These are phyloP conservation scores for Clarireedia hainanense DNA, from an alignment of 2,329 filamentous ascomycete species.

Conservation along the genomic window DNA sequence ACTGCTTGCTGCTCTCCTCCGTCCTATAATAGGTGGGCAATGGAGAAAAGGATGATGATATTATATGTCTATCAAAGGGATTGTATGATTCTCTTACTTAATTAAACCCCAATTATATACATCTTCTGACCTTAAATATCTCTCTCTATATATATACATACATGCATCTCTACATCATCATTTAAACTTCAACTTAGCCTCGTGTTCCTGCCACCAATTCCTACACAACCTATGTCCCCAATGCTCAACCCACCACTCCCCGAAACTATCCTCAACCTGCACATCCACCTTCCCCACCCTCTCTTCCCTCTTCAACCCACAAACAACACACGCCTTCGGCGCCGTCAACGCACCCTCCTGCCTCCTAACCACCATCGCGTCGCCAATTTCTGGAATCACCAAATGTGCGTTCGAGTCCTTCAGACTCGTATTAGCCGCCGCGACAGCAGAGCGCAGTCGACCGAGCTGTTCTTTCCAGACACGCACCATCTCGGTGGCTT, in stretches of 20 bases:
- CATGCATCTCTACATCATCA: too few relatives aligned
- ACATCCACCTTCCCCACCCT: slow-evolving; percentile 63
- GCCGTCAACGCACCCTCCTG: slow-evolving; percentile 69
- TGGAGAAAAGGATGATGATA: too few relatives aligned
- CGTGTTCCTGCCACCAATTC: slow-evolving; percentile 79
- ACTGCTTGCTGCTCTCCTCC: too few relatives aligned
- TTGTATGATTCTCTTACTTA: too few relatives aligned
- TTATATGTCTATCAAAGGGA: too few relatives aligned
- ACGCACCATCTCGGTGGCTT: slow-evolving; percentile 68
- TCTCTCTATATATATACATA: too few relatives aligned
- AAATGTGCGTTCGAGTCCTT: slow-evolving; percentile 27
- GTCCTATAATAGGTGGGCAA: too few relatives aligned
- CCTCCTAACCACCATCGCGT: slow-evolving; percentile 59
- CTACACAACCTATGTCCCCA: slow-evolving; percentile 75
- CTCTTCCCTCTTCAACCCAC: slow-evolving; percentile 83
- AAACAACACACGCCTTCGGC: slow-evolving; percentile 71
- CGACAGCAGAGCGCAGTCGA: slow-evolving; percentile 64
- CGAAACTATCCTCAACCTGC: slow-evolving; percentile 80
- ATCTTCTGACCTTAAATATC: background rate
- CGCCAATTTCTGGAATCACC: slow-evolving; percentile 60
- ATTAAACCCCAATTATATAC: too few relatives aligned
- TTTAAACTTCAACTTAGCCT: slow-evolving; percentile 47
- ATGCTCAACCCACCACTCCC: slow-evolving; percentile 92
- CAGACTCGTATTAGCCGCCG: slow-evolving; percentile 47
- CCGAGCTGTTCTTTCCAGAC: slow-evolving; percentile 72